A percentile compares a stretch with the other conserved stretches of the same genome.
phyloP scores from a whole-genome alignment of 1,284 basidiomycete species.

The Takashimella tepidaria region DNA sequence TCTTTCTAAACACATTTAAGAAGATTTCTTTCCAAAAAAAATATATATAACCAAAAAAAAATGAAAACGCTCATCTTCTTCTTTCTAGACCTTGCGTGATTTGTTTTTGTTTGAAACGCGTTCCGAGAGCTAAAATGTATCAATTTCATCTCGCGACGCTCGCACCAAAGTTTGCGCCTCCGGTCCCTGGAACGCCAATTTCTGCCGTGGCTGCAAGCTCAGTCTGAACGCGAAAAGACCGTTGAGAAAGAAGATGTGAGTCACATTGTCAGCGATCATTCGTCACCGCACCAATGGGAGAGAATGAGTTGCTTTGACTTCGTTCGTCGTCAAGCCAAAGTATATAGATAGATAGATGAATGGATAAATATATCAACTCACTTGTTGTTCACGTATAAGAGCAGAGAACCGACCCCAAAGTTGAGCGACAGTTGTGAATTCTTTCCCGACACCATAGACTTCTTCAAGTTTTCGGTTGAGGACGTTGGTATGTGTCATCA shows the following conservation, averaged over 20 bases:
- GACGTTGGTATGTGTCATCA: conserved; percentile 79
- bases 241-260: too few relatives aligned
- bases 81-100: too few relatives aligned
- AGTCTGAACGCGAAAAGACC: too few relatives aligned
- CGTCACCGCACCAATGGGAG: too few relatives aligned
- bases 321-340: not conserved
- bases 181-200: conserved; percentile 42
- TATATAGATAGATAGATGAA: not conserved
- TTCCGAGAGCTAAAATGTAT: too few relatives aligned
- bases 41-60: too few relatives aligned
- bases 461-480: conserved; percentile 90
- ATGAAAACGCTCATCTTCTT: too few relatives aligned
- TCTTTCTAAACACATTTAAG: too few relatives aligned
- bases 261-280: too few relatives aligned
- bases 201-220: conserved; percentile 28
- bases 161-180: conserved; percentile 36
- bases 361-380: conserved; percentile 8
- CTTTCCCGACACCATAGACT: conserved; percentile 81
- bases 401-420: conserved; percentile 62
- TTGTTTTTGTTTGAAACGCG: too few relatives aligned
- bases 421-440: conserved; percentile 82
- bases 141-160: conserved; percentile 13
- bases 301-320: not conserved
- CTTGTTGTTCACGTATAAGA: conserved; percentile 41
- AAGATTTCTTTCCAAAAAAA: too few relatives aligned